Percentiles rank a stretch among this genome's conserved stretches.
These are phyloP conservation scores for Termitomyces bulborhizus DNA, from an alignment of 768 basidiomycete genomes.

Conservation along the genomic window DNA sequence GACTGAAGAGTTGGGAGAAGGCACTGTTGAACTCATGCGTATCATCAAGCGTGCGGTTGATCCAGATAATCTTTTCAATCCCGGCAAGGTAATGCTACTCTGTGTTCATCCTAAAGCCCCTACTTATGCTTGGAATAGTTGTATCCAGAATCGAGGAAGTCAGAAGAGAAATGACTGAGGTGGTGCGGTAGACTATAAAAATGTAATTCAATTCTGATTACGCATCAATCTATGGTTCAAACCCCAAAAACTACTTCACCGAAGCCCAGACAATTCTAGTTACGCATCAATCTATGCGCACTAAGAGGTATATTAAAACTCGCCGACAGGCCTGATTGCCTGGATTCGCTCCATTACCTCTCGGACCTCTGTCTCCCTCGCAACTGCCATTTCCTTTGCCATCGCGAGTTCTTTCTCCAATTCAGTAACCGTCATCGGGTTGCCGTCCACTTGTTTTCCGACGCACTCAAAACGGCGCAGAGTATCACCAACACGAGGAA, in stretches of 20 bases:
- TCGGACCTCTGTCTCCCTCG: constrained; percentile 68
- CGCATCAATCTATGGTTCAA: background rate
- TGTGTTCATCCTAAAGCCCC: background rate
- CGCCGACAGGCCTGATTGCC: constrained; percentile 39
- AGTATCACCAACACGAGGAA: constrained; percentile 68
- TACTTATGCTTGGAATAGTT: constrained; percentile 16
- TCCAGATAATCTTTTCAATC: constrained; percentile 79
- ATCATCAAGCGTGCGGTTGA: constrained; percentile 77
- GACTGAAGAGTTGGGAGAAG: constrained; percentile 72
- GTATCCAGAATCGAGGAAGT: constrained; percentile 20
- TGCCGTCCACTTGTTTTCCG: constrained; percentile 46
- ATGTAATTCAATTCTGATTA: background rate
- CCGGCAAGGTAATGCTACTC: constrained; percentile 53
- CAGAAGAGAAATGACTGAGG: background rate
- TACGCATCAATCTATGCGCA: background rate
- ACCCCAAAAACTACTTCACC: no score
- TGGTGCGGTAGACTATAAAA: background rate
- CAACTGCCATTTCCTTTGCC: constrained; percentile 65
- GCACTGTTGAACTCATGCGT: constrained; percentile 82
- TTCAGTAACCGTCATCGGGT: constrained; percentile 62
- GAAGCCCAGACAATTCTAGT: background rate
- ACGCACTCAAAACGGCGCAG: constrained; percentile 64
- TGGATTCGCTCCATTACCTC: constrained; percentile 71
- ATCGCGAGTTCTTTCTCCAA: constrained; percentile 67
- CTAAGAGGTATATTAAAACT: constrained; percentile 9